Evolutionary conservation across 2,329 filamentous ascomycete genomes (phyloP), one percentile per base, ranked within the genome.

Genomic region (Pyrenochaeta sp.): DNA sequence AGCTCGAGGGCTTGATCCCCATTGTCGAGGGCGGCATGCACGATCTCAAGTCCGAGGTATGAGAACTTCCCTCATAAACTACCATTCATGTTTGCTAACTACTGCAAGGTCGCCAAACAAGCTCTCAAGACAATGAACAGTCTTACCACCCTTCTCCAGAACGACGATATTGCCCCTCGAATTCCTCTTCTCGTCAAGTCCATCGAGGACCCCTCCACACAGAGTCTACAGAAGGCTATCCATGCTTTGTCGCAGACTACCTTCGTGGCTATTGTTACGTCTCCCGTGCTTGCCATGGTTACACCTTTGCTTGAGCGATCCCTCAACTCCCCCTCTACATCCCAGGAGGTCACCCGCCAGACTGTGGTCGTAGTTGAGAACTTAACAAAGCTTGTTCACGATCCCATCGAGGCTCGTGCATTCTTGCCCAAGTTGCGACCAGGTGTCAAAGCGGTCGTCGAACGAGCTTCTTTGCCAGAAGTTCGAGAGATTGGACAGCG

Each of bases 281-380:
- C 93, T 7, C 94, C 94, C 7, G 93, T 97, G 4, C 84, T 99
- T 44, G 94, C 94, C 13, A 85, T 99, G 42, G 82, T 99, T 41
- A 99, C 94, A 2, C 94, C 94, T 31, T 87, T 97, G 58, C 84
- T 99, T 19, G 94, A 97, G 76, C 88, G 94, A 60, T 90, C 92
- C 13, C 82, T 99, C 50, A 96, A 96, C 78, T 93, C 87, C 49
- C 94, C 93, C 7, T 84, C 84, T 11, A 99, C 94, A 4, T 82
- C 89, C 3, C 94, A 99, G 72, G 94, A 99, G 75, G 92, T 97
- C 15, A 81, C 96, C 42, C 88, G 94, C 50, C 93, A 96, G 76
- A 96, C 94, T 3, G 91, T 96, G 20, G 91, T 99, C 41, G 95
- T 99, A 37, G 89, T 94, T 14, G 94, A 99, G 77, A 99, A 99